Percentiles rank a stretch among this genome's conserved stretches.
Conservation (phyloP, 352 stramenopile genomes). For the Globisporangium recalcitrans region DNA sequence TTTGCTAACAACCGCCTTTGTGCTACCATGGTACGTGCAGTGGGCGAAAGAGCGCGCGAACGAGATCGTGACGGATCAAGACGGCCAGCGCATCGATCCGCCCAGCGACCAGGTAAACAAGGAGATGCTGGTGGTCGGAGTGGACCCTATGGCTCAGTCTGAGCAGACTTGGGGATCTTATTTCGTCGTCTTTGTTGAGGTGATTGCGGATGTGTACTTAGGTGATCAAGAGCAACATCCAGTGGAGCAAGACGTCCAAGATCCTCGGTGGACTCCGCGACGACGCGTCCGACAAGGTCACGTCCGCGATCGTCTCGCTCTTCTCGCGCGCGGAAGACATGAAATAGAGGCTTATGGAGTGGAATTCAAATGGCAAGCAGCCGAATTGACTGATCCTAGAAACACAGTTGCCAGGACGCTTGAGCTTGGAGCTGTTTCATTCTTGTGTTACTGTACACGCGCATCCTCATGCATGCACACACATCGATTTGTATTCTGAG, state of each 20-base stretch:
- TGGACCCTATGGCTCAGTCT: no score
- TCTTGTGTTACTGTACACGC: not conserved
- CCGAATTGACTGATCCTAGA: not conserved
- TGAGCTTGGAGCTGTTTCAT: not conserved
- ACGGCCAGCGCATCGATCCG: slow-evolving; percentile 18
- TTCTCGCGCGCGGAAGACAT: slow-evolving; percentile 25
- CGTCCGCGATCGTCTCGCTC: slow-evolving; percentile 48
- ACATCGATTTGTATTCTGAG: not conserved
- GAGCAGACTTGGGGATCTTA: no score
- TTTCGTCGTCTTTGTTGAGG: no score
- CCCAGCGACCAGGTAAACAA: slow-evolving; percentile 22
- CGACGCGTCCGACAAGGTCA: slow-evolving; percentile 41
- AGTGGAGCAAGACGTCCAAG: slow-evolving; percentile 49
- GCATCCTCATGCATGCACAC: not conserved
- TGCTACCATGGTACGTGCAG: slow-evolving; percentile 17
- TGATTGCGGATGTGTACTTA: no score
- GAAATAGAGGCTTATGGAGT: not conserved
- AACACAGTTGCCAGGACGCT: not conserved
- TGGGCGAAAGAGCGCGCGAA: slow-evolving; percentile 44
- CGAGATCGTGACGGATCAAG: slow-evolving; percentile 25
- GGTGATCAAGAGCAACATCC: slow-evolving; percentile 38
- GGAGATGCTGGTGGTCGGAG: no score
- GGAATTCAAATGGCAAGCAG: not conserved
- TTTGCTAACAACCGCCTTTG: not conserved
- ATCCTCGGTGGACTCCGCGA: slow-evolving; percentile 53